phyloP scores from a whole-genome alignment of 2,329 filamentous ascomycete genomes.

The Torrubiella hemipterigena region DNA sequence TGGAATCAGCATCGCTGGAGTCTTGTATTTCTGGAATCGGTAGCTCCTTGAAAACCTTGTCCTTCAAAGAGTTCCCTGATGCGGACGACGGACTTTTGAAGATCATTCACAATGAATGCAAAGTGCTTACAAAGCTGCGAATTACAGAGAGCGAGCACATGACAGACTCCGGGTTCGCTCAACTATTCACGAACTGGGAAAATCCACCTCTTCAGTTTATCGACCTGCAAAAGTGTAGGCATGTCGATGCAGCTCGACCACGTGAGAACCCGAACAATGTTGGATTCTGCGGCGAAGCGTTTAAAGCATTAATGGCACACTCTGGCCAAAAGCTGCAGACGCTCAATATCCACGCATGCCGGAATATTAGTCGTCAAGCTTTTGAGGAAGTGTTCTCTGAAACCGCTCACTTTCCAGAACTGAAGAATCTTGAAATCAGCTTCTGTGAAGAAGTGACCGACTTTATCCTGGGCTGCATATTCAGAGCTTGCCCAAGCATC shows the following conservation, averaged over 20 bases:
- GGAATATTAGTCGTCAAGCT: constrained; percentile 61
- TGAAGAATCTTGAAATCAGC: constrained; percentile 64
- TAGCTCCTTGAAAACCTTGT: constrained; percentile 59
- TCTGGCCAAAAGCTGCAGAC: constrained; percentile 54
- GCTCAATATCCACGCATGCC: constrained; percentile 72
- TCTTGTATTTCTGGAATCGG: constrained; percentile 53
- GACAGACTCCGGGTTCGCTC: constrained; percentile 61
- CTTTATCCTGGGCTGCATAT: constrained; percentile 50
- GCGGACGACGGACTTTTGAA: constrained; percentile 59
- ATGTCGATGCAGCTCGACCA: constrained; percentile 60
- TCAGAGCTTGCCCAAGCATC: constrained; percentile 49
- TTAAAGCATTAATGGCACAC: constrained; percentile 73
- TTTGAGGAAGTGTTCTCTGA: constrained; percentile 63
- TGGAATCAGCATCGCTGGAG: constrained; percentile 45
- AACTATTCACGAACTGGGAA: constrained; percentile 63
- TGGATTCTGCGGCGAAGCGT: constrained; percentile 65
- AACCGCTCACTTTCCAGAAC: constrained; percentile 49
- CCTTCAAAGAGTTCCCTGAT: constrained; percentile 55
- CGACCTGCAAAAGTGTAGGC: constrained; percentile 67
- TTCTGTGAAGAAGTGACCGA: constrained; percentile 62
- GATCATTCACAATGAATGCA: constrained; percentile 59
- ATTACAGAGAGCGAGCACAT: constrained; percentile 65
- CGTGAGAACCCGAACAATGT: constrained; percentile 52
- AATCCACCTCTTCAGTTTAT: constrained; percentile 60
- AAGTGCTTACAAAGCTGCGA: constrained; percentile 60